Conservation (phyloP, 768 basidiomycete species). For the Albatrellus ellisii region DNA sequence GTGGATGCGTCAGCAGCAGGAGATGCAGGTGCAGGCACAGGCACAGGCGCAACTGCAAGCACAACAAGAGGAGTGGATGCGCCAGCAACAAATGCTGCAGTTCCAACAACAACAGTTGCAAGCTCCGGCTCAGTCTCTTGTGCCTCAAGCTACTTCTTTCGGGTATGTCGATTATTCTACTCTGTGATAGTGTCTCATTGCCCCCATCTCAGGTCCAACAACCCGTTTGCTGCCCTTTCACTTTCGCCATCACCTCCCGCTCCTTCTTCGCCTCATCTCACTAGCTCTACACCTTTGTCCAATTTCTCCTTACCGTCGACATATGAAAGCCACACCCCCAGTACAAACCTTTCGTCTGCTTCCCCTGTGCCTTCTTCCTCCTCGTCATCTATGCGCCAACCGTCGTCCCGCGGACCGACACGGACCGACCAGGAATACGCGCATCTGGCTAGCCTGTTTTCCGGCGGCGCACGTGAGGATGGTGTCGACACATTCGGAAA, state of each 20-base stretch:
- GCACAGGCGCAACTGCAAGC: constrained; percentile 32
- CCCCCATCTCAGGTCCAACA: constrained; percentile 61
- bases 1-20: constrained; percentile 55
- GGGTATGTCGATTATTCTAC: constrained; percentile 31
- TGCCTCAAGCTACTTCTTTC: constrained; percentile 61
- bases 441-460: constrained; percentile 71
- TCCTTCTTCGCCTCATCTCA: constrained; percentile 19
- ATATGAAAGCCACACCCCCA: constrained; percentile 34
- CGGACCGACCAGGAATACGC: constrained; percentile 58
- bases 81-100: constrained; percentile 47
- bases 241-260: constrained; percentile 19
- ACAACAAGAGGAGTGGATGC: constrained; percentile 43
- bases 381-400: constrained; percentile 15
- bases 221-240: constrained; percentile 67
- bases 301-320: constrained; percentile 61
- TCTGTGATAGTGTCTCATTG: constrained; percentile 1
- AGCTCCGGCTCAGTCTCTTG: constrained; percentile 22
- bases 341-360: constrained; percentile 26
- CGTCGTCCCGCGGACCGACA: constrained; percentile 17
- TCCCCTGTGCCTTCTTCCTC: constrained; percentile 28
- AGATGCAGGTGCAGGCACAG: constrained; percentile 29
- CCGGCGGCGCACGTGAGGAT: constrained; percentile 74
- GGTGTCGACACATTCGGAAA: constrained; percentile 97
- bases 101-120: constrained; percentile 26
- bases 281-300: constrained; percentile 26